Evolutionary conservation across 2,329 filamentous ascomycete species (phyloP), one percentile per base, ranked within the genome.

Genomic region (Arthrobotrys sphaeroides): DNA sequence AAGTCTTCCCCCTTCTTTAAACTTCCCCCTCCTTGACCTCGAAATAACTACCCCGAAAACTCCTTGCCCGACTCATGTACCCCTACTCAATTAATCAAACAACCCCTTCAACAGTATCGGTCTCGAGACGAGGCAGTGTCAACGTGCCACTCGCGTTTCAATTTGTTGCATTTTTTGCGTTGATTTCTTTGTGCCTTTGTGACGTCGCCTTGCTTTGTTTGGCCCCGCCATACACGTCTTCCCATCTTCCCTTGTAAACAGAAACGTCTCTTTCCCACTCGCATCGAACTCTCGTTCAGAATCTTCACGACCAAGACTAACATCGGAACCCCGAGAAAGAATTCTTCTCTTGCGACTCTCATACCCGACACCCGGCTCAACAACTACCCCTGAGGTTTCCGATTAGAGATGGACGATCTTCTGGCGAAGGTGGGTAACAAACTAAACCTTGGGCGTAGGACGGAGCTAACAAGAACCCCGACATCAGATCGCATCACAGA

Each of bases 401-500:
- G 5, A 22, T 24, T 47, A 45, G 36, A 33, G n/a, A 77, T 77
- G 73, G 73, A 77, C 45, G 73, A 77, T 57, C 66, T 77, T n/a
- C 66, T 77, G 28, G 49, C 66, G 40, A 77, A 72, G 43, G 73
- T 77, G 61, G 65, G 73, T 66, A 66, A 70, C 64, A 65, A 60
- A 51, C 51, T 22, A 16, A 9, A 40, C 28, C 43, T n/a, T 7
- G 38, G 33, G 42, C 7, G 18, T 16, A n/a, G 31, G 16, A 20
- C 43, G 24, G 22, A 61, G 33, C 73, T 77, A 61, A 70, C 42
- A 13, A 20, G 20, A 20, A 3, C 12, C 12, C 51, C n/a, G 16
- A 40, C 28, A 26, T 59, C 26, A 77, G 73, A 77, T 77, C 73
- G 73, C 66, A 26, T 77, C 73, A n/a, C 73, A 77, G 55, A 77